Conservation (phyloP, 805 yeast species). For the Gaillardinia entomophila region DNA sequence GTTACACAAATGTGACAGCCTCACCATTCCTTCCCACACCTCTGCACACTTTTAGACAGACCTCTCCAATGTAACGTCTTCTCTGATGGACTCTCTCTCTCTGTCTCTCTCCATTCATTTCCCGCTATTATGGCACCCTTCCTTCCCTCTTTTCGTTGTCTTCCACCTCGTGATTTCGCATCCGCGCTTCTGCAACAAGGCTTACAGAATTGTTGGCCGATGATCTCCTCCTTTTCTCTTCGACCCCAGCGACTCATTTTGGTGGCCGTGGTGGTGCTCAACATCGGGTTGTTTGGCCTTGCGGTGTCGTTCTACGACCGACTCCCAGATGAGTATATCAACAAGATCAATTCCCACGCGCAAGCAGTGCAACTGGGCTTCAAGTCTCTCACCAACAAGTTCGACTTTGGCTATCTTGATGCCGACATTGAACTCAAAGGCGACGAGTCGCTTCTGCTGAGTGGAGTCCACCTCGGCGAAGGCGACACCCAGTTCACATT, state of each 20-base stretch:
- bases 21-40: too few species aligned
- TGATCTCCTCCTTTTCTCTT: slow-evolving; percentile 13
- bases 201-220: too few species aligned
- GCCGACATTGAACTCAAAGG: not conserved
- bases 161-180: too few species aligned
- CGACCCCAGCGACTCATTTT: slow-evolving; percentile 6
- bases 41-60: too few species aligned
- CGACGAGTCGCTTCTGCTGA: slow-evolving; percentile 1
- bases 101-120: too few species aligned
- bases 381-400: slow-evolving; percentile 5
- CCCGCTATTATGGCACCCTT: too few species aligned
- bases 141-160: too few species aligned
- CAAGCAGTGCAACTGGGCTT: slow-evolving; percentile 4
- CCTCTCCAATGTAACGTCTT: too few species aligned
- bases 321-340: slow-evolving; percentile 1
- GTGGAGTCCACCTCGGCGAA: slow-evolving; percentile 15
- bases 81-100: too few species aligned
- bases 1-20: too few species aligned
- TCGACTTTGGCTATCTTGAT: slow-evolving; percentile 7
- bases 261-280: slow-evolving; percentile 5
- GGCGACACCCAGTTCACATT: slow-evolving; percentile 29
- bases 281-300: slow-evolving; percentile 6
- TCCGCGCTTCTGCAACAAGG: too few species aligned
- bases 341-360: not conserved
- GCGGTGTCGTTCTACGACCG: slow-evolving; percentile 5